phyloP scores from a whole-genome alignment of 1,284 basidiomycete species.

The Cryptococcus wingfieldii region DNA sequence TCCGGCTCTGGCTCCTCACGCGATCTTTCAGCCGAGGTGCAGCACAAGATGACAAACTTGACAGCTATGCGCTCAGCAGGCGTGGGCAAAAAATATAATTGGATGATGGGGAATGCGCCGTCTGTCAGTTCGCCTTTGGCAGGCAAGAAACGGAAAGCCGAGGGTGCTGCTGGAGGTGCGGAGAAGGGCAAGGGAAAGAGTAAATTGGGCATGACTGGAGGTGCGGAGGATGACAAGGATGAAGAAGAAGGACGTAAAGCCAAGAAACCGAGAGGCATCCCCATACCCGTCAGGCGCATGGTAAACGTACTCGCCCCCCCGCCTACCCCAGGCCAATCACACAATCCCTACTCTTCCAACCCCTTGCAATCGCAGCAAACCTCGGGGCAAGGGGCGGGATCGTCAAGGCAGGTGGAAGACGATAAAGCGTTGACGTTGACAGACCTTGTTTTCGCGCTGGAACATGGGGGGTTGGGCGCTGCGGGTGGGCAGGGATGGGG shows the following conservation, averaged over 20 bases:
- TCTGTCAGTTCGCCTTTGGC: conserved; percentile 22
- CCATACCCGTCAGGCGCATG: conserved; percentile 8
- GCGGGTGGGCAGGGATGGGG: conserved; percentile 27
- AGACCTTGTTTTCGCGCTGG: conserved; percentile 42
- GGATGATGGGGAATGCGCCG: conserved; percentile 34
- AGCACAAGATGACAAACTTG: conserved; percentile 38
- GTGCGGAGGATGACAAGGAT: conserved; percentile 3
- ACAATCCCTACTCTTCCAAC: not conserved
- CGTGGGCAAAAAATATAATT: conserved; percentile 36
- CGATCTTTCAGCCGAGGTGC: conserved; percentile 36
- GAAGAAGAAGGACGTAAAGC: conserved; percentile 11
- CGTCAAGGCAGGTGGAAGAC: conserved; percentile 17
- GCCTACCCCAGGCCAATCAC: not conserved
- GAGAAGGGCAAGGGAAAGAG: conserved; percentile 1
- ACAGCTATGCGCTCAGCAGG: conserved; percentile 29
- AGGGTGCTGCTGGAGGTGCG: conserved; percentile 9
- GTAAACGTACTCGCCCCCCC: conserved; percentile 1
- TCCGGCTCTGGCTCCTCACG: conserved; percentile 14
- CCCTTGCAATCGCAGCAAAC: not conserved
- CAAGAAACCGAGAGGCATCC: conserved; percentile 6
- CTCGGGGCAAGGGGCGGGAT: too few relatives aligned
- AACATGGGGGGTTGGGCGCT: conserved; percentile 30
- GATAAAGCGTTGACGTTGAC: conserved; percentile 36
- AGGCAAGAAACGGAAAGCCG: conserved; percentile 20
- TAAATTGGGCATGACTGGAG: not conserved